Percentiles rank a stretch among this genome's conserved stretches.
Conservation (phyloP, 2,329 filamentous ascomycete genomes). For the Coniochaeta sp. region DNA sequence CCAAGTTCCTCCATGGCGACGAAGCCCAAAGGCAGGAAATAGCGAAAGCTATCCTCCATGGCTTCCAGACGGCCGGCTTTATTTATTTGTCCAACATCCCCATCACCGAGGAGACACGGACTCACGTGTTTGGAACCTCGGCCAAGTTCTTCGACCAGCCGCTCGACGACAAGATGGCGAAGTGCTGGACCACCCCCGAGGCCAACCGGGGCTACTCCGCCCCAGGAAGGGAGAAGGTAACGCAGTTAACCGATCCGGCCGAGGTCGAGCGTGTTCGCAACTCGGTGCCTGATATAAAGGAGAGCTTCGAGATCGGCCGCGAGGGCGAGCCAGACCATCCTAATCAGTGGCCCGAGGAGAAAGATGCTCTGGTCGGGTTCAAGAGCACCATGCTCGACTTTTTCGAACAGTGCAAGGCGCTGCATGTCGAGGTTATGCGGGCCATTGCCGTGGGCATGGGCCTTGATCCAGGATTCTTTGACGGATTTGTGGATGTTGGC, state of each 20-base stretch:
- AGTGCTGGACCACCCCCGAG: constrained; percentile 65
- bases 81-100: constrained; percentile 80
- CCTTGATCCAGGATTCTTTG: constrained; percentile 66
- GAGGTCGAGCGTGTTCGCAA: constrained; percentile 53
- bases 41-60: constrained; percentile 65
- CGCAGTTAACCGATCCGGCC: constrained; percentile 40
- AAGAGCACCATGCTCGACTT: constrained; percentile 68
- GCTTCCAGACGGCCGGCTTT: constrained; percentile 82
- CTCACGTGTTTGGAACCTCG: constrained; percentile 58
- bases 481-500: constrained; percentile 60
- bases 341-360: constrained; percentile 66
- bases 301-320: constrained; percentile 57
- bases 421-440: constrained; percentile 75
- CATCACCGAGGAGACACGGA: constrained; percentile 51
- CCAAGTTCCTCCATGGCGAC: constrained; percentile 58
- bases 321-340: constrained; percentile 52
- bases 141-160: constrained; percentile 64
- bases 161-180: constrained; percentile 51
- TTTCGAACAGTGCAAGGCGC: constrained; percentile 61
- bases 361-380: constrained; percentile 51
- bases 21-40: constrained; percentile 52
- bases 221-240: constrained; percentile 64
- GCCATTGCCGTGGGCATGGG: constrained; percentile 79
- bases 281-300: constrained; percentile 57
- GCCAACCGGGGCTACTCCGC: constrained; percentile 69